phyloP scores from a whole-genome alignment of 2,329 filamentous ascomycete species.

The Pleomassaria siparia region DNA sequence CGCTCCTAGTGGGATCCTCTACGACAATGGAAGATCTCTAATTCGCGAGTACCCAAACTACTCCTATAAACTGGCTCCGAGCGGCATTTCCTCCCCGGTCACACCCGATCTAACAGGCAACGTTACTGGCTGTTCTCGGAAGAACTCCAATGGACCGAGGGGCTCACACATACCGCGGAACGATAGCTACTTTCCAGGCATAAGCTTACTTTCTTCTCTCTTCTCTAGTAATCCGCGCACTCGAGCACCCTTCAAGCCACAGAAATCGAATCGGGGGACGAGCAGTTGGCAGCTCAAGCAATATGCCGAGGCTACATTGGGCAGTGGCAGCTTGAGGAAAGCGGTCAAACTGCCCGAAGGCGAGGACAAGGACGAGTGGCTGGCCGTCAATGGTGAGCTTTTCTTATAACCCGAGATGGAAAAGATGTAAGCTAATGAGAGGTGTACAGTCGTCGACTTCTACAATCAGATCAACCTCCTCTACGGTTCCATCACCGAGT shows the following conservation, averaged over 20 bases:
- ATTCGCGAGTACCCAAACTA: slow-evolving; percentile 41
- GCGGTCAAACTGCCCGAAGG: slow-evolving; percentile 96
- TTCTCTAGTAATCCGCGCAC: slow-evolving; percentile 77
- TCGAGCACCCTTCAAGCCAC: slow-evolving; percentile 87
- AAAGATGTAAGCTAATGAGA: slow-evolving; percentile 14
- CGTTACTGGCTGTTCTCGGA: slow-evolving; percentile 15
- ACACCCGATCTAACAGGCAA: slow-evolving; percentile 4
- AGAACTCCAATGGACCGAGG: slow-evolving; percentile 5
- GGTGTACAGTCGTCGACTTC: slow-evolving; percentile 89
- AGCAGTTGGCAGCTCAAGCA: slow-evolving; percentile 92
- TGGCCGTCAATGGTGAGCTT: slow-evolving; percentile 87
- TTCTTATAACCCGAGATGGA: neutral
- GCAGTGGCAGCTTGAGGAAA: slow-evolving; percentile 91
- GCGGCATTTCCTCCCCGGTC: slow-evolving; percentile 7
- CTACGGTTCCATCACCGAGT: slow-evolving; percentile 98
- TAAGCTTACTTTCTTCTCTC: slow-evolving; percentile 37
- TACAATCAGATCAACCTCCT: slow-evolving; percentile 99
- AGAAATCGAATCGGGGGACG: slow-evolving; percentile 80
- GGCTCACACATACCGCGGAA: slow-evolving; percentile 12
- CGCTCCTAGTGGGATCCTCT: slow-evolving; percentile 5
- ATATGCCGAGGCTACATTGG: slow-evolving; percentile 95
- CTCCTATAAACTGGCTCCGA: slow-evolving; percentile 27
- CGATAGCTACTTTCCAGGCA: slow-evolving; percentile 21
- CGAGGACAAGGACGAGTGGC: slow-evolving; percentile 96
- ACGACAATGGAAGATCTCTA: slow-evolving; percentile 3